Evolutionary conservation across 495 filamentous ascomycete genomes (phyloP).

Genomic region (Aspergillus olivimuriae): DNA sequence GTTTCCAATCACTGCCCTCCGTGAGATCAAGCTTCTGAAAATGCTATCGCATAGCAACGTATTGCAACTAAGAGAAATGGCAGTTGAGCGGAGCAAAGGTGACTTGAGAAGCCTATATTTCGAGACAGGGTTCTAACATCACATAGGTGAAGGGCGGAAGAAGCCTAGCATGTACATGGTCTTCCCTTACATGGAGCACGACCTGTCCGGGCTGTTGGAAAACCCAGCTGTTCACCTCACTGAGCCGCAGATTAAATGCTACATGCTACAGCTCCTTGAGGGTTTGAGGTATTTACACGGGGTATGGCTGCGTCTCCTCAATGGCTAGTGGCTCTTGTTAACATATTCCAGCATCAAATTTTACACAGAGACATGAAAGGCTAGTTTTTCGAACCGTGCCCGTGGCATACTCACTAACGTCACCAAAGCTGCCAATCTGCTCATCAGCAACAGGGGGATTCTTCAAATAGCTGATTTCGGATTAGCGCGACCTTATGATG

Average conservation of each 20-base stretch:
- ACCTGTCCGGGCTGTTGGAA: constrained; percentile 90
- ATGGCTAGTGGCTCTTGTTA: constrained; percentile 4
- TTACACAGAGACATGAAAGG: constrained; percentile 96
- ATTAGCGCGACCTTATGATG: constrained; percentile 88
- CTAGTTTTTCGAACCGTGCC: constrained; percentile 8
- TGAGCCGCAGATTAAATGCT: constrained; percentile 93
- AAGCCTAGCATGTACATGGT: constrained; percentile 96
- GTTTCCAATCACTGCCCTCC: constrained; percentile 93
- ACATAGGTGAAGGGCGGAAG: constrained; percentile 64
- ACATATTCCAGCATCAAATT: constrained; percentile 57
- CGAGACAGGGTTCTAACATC: constrained; percentile 9
- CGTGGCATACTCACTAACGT: neutral
- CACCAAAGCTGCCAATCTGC: constrained; percentile 74
- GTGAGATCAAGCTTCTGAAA: constrained; percentile 97
- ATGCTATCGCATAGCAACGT: constrained; percentile 87
- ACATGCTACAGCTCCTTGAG: constrained; percentile 88
- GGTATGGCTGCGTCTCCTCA: constrained; percentile 26
- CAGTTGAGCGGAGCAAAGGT: constrained; percentile 74
- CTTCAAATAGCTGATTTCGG: constrained; percentile 98
- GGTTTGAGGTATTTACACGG: constrained; percentile 86
- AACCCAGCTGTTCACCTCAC: constrained; percentile 85
- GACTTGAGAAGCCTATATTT: too few relatives aligned
- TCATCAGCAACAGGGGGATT: constrained; percentile 91
- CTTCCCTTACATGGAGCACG: constrained; percentile 97
- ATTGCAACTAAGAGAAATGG: constrained; percentile 88